Evolutionary conservation across 192 early-diverging fungal genomes (phyloP).

Genomic region (Chytriomyces hyalinus): DNA sequence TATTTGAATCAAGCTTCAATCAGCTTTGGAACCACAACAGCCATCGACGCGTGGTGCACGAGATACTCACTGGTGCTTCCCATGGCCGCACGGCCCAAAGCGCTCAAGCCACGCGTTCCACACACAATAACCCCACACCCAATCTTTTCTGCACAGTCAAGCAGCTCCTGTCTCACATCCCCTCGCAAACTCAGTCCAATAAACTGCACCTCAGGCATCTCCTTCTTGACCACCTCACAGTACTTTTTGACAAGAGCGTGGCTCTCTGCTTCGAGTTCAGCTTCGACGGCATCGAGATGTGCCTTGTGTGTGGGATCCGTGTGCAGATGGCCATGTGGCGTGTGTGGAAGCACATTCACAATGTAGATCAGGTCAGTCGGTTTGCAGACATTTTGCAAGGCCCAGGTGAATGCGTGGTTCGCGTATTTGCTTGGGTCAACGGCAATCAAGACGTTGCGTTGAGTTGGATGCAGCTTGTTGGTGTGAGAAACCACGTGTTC

Average conservation of each 20-base stretch:
- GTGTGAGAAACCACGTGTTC: constrained; percentile 5
- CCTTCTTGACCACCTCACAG: background rate
- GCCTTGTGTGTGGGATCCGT: background rate
- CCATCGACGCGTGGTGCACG: constrained; percentile 12
- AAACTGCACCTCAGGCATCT: background rate
- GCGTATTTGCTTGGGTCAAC: constrained; percentile 35
- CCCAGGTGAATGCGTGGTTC: constrained; percentile 34
- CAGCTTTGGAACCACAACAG: background rate
- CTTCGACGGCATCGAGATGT: background rate
- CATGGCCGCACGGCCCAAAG: constrained; percentile 56
- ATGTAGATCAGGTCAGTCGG: constrained; percentile 38
- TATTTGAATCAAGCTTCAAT: too few species aligned
- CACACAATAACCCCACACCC: constrained; percentile 61
- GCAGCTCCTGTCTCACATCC: constrained; percentile 63
- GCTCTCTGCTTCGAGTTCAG: background rate
- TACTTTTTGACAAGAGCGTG: constrained; percentile 9
- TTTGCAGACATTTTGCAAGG: constrained; percentile 33
- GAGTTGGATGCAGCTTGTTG: constrained; percentile 2
- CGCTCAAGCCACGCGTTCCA: constrained; percentile 62
- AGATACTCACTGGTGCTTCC: constrained; percentile 34
- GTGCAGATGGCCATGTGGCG: background rate
- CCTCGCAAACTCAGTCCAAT: constrained; percentile 44
- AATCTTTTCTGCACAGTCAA: constrained; percentile 59
- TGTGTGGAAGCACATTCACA: constrained; percentile 25
- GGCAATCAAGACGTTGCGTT: constrained; percentile 21